phyloP scores from a whole-genome alignment of 2,329 filamentous ascomycete species.

The Talaromyces sp. region DNA sequence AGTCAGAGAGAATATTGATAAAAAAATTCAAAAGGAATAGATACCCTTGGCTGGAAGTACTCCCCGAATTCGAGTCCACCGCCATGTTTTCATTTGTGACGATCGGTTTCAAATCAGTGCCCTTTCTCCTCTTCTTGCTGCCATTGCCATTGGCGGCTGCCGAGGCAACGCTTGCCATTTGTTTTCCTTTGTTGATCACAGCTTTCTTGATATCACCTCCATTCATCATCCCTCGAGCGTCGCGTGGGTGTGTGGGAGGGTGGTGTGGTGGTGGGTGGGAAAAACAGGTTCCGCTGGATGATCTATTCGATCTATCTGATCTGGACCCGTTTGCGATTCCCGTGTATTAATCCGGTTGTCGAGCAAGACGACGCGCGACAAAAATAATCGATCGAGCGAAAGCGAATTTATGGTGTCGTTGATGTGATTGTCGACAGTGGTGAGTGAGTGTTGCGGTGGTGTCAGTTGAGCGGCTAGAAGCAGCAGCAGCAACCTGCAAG shows the following conservation, averaged over 20 bases:
- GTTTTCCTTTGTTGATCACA: slow-evolving; percentile 64
- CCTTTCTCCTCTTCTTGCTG: slow-evolving; percentile 64
- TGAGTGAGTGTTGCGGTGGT: not conserved
- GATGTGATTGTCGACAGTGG: not conserved
- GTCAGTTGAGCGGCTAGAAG: not conserved
- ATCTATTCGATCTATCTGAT: not conserved
- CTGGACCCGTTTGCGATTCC: not conserved
- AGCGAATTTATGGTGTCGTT: not conserved
- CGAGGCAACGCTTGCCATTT: slow-evolving; percentile 53
- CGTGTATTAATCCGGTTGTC: not conserved
- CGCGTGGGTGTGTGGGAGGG: slow-evolving; percentile 14
- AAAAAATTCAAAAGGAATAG: slow-evolving; percentile 14
- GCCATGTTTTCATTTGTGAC: slow-evolving; percentile 58
- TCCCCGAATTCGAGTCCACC: slow-evolving; percentile 40
- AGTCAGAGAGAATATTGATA: not conserved
- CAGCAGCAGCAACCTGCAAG: slow-evolving; percentile 1
- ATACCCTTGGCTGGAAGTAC: slow-evolving; percentile 47
- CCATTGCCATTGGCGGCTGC: slow-evolving; percentile 53
- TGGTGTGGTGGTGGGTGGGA: not conserved
- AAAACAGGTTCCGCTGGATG: slow-evolving; percentile 5
- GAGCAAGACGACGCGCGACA: slow-evolving; percentile 2
- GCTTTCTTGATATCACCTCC: slow-evolving; percentile 62
- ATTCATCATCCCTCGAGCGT: slow-evolving; percentile 52
- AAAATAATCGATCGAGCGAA: not conserved
- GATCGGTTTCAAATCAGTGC: slow-evolving; percentile 62